Percentiles rank a stretch among this genome's conserved stretches.
These are phyloP conservation scores for Leishmania major DNA, from an alignment of 208 protist genomes.

Conservation along the genomic window DNA sequence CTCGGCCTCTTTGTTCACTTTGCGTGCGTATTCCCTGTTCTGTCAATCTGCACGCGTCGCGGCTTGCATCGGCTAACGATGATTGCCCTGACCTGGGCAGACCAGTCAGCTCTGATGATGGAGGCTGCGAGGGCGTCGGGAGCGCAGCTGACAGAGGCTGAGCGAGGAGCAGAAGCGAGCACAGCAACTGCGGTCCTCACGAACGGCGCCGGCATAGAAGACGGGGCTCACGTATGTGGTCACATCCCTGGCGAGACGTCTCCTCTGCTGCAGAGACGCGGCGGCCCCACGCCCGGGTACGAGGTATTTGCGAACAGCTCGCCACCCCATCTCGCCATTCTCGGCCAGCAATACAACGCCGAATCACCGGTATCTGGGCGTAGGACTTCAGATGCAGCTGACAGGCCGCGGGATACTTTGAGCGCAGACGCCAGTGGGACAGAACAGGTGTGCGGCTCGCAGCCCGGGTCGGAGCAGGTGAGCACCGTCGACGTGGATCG, in stretches of 20 bases:
- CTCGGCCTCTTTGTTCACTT: slow-evolving; percentile 84
- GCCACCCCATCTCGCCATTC: neutral
- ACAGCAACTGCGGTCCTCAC: neutral
- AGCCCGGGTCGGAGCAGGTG: neutral
- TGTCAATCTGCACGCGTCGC: slow-evolving; percentile 72
- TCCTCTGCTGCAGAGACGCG: slow-evolving; percentile 13
- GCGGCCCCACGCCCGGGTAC: slow-evolving; percentile 9
- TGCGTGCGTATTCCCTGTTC: slow-evolving; percentile 80
- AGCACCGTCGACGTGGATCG: slow-evolving; percentile 42
- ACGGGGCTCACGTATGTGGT: neutral
- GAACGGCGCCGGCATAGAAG: neutral
- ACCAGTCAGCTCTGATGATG: slow-evolving; percentile 41
- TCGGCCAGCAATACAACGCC: neutral
- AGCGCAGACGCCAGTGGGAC: neutral
- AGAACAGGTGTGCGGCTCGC: neutral
- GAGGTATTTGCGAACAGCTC: slow-evolving; percentile 18
- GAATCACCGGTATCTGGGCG: neutral
- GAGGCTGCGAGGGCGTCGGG: slow-evolving; percentile 16
- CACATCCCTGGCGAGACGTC: slow-evolving; percentile 16
- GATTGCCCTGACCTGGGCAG: slow-evolving; percentile 51
- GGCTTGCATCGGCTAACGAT: slow-evolving; percentile 67
- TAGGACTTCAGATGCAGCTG: neutral
- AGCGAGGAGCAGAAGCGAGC: neutral
- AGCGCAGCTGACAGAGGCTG: slow-evolving; percentile 2
- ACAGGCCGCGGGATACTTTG: too few species aligned